Conservation (phyloP, 768 basidiomycete species). For the Rubroboletus pulcherrimus region DNA sequence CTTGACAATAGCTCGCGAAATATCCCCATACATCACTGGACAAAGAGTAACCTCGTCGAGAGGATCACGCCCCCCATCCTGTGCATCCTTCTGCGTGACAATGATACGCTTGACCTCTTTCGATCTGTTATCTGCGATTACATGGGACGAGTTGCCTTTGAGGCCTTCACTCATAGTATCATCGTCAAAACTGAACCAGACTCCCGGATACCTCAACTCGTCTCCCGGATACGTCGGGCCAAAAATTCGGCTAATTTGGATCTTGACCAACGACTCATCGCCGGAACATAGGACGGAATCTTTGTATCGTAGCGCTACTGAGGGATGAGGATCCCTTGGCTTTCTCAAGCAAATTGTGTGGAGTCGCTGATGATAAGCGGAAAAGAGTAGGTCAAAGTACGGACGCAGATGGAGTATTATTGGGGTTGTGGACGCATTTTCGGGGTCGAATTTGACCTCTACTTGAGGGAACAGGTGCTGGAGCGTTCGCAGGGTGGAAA, state of each 20-base stretch:
- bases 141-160: slow-evolving; percentile 40
- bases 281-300: slow-evolving; percentile 58
- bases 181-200: slow-evolving; percentile 83
- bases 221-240: slow-evolving; percentile 82
- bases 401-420: slow-evolving; percentile 76
- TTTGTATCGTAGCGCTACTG: slow-evolving; percentile 66
- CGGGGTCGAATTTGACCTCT: slow-evolving; percentile 79
- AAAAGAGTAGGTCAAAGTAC: slow-evolving; percentile 83
- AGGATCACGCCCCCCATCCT: slow-evolving; percentile 57
- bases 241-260: slow-evolving; percentile 67
- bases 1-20: slow-evolving; percentile 65
- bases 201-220: slow-evolving; percentile 74
- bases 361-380: slow-evolving; percentile 71
- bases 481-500: slow-evolving; percentile 62
- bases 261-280: slow-evolving; percentile 56
- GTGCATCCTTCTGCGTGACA: slow-evolving; percentile 63
- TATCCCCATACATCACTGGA: slow-evolving; percentile 66
- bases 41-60: slow-evolving; percentile 69
- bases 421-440: slow-evolving; percentile 64
- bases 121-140: slow-evolving; percentile 50
- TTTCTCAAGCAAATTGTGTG: slow-evolving; percentile 73
- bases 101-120: slow-evolving; percentile 77
- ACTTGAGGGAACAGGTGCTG: slow-evolving; percentile 75
- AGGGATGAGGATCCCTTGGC: slow-evolving; percentile 63
- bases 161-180: slow-evolving; percentile 56